Evolutionary conservation across 1,284 basidiomycete genomes (phyloP), one percentile per base, ranked within the genome.

Genomic region (Limonomyces culmigenus): DNA sequence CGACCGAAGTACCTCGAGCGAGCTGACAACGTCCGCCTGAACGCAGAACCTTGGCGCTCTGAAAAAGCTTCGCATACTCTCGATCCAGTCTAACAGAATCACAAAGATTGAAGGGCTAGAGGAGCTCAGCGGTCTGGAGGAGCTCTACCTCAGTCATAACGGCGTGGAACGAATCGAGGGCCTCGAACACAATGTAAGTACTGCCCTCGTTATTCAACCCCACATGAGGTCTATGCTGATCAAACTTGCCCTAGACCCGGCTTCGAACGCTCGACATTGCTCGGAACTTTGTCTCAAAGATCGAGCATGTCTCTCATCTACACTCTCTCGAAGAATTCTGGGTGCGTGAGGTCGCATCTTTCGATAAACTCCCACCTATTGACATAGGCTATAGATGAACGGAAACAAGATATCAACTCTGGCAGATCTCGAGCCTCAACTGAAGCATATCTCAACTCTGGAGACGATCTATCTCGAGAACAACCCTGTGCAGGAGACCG

Each of bases 61-160:
- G 41, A 71, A 67, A 41, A 71, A 70, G 35, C 66, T 95, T 17
- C 76, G 69, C 48, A 86, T 92, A 34, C 58, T 96, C 15, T 87
- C 85, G 0, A 67, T 96, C 31, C 91, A 96, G 52, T 92, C 87
- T 3, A 98, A 98, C 50, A 74, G 95, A 19, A 85, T 98, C 40
- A 91, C 83, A 3, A 80, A 78, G 52, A 59, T 98, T 3, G 84
- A 93, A 55, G 74, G 74, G 2, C 59, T 96, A 4, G 79, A 86
- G 30, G 61, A 58, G 6, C 58, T 92, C 4, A 65, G 65, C 35
- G 70, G 66, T 38, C 66, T 98, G 13, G 86, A 95, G 48, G 87
- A 98, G 55, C 58, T 98, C 3, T 97, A 97, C 55, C 63, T 98
- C 32, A 88, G 85, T 35, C 92, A 98, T 51, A 98, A 97, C 45